Percentiles rank a stretch among this genome's conserved stretches.
Conservation (phyloP, 208 protist species). For the Leishmania tropica region DNA sequence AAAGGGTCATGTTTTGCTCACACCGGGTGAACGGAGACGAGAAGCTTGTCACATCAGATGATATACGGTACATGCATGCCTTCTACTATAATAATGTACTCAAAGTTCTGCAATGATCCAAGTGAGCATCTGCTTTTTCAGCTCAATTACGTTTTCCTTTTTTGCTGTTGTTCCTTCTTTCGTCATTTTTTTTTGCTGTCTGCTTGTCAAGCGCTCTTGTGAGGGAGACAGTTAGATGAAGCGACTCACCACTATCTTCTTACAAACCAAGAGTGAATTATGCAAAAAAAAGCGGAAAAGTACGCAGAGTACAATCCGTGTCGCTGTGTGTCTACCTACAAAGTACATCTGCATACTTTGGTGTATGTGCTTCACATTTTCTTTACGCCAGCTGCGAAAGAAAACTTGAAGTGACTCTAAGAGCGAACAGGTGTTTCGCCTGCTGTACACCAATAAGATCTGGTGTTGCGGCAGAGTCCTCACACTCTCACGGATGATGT, state of each 20-base stretch:
- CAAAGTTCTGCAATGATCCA: constrained; percentile 66
- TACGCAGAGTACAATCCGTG: too few relatives aligned
- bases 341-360: neutral
- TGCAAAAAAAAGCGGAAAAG: neutral
- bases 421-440: neutral
- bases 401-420: neutral
- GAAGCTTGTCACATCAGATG: constrained; percentile 64
- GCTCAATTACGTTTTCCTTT: constrained; percentile 11
- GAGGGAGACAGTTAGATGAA: neutral
- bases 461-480: neutral
- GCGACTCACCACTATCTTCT: neutral
- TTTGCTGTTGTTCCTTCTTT: neutral
- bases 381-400: neutral
- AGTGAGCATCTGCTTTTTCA: constrained; percentile 13
- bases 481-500: too few relatives aligned
- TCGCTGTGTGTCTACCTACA: neutral
- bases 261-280: neutral
- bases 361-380: neutral
- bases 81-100: constrained; percentile 89
- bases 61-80: constrained; percentile 88
- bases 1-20: constrained; percentile 74
- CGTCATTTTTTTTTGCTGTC: constrained; percentile 3
- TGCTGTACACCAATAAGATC: neutral
- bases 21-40: constrained; percentile 64
- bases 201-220: neutral